These are phyloP conservation scores for Auriscalpium microsporum DNA, from an alignment of 768 basidiomycete genomes.

Conservation along the genomic window DNA sequence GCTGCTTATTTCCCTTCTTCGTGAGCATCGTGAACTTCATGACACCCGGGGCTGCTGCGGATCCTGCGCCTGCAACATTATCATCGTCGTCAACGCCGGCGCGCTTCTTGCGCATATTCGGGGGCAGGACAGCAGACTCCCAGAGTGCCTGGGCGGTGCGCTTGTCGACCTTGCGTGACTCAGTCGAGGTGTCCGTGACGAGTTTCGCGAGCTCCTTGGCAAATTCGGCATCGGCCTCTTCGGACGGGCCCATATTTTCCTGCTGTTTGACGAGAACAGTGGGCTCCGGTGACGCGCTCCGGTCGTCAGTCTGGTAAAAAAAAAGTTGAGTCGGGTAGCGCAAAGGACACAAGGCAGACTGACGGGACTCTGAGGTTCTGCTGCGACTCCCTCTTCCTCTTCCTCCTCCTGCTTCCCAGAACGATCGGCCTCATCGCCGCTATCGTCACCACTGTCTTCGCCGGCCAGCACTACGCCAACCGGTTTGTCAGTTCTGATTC, in stretches of 20 bases:
- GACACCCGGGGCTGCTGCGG: slow-evolving; percentile 28
- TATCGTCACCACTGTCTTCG: slow-evolving; percentile 54
- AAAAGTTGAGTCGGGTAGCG: background rate
- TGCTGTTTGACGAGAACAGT: slow-evolving; percentile 61
- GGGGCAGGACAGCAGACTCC: slow-evolving; percentile 77
- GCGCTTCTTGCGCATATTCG: slow-evolving; percentile 54
- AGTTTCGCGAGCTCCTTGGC: slow-evolving; percentile 93
- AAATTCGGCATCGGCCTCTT: slow-evolving; percentile 90
- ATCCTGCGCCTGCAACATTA: slow-evolving; percentile 35
- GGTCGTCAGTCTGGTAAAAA: slow-evolving; percentile 44
- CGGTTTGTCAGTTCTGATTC: too few relatives aligned
- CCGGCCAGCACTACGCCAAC: slow-evolving; percentile 4
- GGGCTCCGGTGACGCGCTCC: slow-evolving; percentile 73
- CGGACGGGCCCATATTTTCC: slow-evolving; percentile 73
- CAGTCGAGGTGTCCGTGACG: slow-evolving; percentile 78
- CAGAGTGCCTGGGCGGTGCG: slow-evolving; percentile 80
- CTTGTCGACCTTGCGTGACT: slow-evolving; percentile 81
- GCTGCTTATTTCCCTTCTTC: slow-evolving; percentile 89
- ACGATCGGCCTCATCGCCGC: slow-evolving; percentile 37
- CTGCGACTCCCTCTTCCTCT: slow-evolving; percentile 41
- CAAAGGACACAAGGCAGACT: slow-evolving; percentile 15
- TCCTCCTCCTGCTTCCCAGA: slow-evolving; percentile 51
- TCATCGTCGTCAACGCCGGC: slow-evolving; percentile 43
- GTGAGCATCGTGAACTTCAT: slow-evolving; percentile 94
- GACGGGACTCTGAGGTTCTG: slow-evolving; percentile 44